Conservation (phyloP, 176 grass and related monocot genomes). For the Pontederia paniculata region DNA sequence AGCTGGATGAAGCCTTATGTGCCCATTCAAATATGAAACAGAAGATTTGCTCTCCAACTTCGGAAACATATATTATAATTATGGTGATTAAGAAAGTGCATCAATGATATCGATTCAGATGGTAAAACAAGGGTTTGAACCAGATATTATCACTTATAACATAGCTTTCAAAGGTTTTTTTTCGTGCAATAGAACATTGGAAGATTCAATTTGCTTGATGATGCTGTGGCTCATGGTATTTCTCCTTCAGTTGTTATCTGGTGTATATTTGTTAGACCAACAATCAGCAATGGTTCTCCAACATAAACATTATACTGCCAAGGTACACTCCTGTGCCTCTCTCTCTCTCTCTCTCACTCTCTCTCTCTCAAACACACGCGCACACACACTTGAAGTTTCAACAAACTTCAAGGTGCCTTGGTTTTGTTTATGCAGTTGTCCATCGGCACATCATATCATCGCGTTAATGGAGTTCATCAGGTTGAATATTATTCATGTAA, state of each 20-base stretch:
- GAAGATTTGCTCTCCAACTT: conserved; percentile 56
- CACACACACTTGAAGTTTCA: neutral
- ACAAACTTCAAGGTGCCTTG: too few species aligned
- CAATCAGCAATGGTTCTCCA: conserved; percentile 42
- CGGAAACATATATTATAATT: conserved; percentile 68
- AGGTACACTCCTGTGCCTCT: conserved; percentile 7
- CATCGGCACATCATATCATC: too few species aligned
- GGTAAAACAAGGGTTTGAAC: conserved; percentile 51
- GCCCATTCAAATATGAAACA: conserved; percentile 58
- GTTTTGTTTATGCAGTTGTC: too few species aligned
- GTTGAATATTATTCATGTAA: too few species aligned
- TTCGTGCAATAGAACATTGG: conserved; percentile 57
- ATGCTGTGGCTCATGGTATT: conserved; percentile 46
- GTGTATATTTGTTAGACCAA: conserved; percentile 75
- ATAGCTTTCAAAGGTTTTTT: conserved; percentile 80
- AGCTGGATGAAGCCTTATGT: conserved; percentile 48
- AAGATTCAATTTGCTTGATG: conserved; percentile 54
- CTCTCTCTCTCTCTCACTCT: neutral
- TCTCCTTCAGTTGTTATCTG: conserved; percentile 73
- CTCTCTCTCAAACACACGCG: too few species aligned
- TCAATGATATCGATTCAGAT: conserved; percentile 48
- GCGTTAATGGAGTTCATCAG: too few species aligned
- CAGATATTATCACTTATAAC: conserved; percentile 79
- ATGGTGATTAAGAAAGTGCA: conserved; percentile 43
- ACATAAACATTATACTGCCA: conserved; percentile 26